Evolutionary conservation across 2,329 filamentous ascomycete species (phyloP).

Genomic region (Atkinsonella texensis): DNA sequence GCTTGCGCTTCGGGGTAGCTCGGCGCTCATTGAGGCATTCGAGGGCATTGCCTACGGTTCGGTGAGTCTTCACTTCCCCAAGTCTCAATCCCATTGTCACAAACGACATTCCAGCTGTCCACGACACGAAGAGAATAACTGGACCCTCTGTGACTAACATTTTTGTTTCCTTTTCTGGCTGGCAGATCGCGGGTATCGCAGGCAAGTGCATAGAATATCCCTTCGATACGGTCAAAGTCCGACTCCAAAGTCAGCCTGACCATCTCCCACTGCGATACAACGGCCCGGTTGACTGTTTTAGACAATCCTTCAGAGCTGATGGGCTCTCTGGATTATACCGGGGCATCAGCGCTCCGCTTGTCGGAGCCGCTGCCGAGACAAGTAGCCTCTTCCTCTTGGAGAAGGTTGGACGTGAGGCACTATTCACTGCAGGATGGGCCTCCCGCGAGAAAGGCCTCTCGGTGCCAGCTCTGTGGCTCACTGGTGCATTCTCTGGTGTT

Average conservation of each 20-base stretch:
- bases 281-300: constrained; percentile 87
- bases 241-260: constrained; percentile 89
- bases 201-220: constrained; percentile 98
- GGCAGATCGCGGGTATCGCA: constrained; percentile 65
- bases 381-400: constrained; percentile 92
- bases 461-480: constrained; percentile 62
- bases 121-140: not conserved
- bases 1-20: constrained; percentile 22
- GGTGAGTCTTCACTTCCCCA: constrained; percentile 32
- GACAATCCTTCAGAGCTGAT: constrained; percentile 67
- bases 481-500: constrained; percentile 75
- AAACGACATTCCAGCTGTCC: too few relatives aligned
- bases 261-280: constrained; percentile 68
- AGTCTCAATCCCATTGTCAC: not conserved
- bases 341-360: constrained; percentile 80
- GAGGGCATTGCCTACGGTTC: constrained; percentile 88
- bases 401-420: constrained; percentile 54
- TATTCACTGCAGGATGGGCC: constrained; percentile 41
- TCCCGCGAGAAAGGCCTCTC: constrained; percentile 50
- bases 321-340: constrained; percentile 78
- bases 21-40: constrained; percentile 50
- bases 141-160: not conserved
- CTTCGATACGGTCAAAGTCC: constrained; percentile 97
- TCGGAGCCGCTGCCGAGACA: constrained; percentile 85
- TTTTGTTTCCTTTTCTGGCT: not conserved